Evolutionary conservation across 2,329 filamentous ascomycete species (phyloP), one percentile per base, ranked within the genome.

Genomic region (Moelleriella libera): DNA sequence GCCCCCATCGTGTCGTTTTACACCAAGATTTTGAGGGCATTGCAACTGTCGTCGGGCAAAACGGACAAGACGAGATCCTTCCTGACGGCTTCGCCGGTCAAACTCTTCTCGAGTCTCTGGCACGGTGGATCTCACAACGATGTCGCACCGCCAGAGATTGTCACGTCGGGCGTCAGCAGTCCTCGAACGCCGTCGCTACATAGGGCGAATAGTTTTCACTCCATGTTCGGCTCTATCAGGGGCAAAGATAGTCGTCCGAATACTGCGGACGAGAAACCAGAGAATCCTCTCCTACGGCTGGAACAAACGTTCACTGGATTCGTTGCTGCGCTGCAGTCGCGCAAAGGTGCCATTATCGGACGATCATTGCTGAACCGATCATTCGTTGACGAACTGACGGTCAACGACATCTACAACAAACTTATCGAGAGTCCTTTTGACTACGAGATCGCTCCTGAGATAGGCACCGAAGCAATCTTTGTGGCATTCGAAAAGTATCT

Each of bases 401-500:
- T 95, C 54, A 95, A 95, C 57, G 88, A 94, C 55, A 70, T 96
- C 2, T 96, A 95, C 66, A 95, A 95, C 59, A 77, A 81, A 34
- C 74, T 96, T 11, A 80, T 94, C 14, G 88, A 95, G 60, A 84
- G 84, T 53, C 86, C 88, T 0, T 83, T 79, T 46, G 88, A 87
- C 57, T 75, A 85, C 52, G 84, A 94, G 47, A 71, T 81, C 8
- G 80, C 85, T 2, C 75, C 80, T 0, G 88, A 95, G 50, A 74
- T 86, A 7, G 76, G 82, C 3, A 80, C 90, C 7, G 88, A 96
- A 58, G 81, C 90, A 21, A 75, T 97, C 5, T 94, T 96, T 59
- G 84, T 85, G 30, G 85, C 89, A 0, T 97, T 96, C 60, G 89
- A 96, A 61, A 96, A 94, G 51, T 97, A 96, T 55, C 69, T 96